Evolutionary conservation across 1,284 basidiomycete genomes (phyloP).

Genomic region (Sporisorium reilianum): DNA sequence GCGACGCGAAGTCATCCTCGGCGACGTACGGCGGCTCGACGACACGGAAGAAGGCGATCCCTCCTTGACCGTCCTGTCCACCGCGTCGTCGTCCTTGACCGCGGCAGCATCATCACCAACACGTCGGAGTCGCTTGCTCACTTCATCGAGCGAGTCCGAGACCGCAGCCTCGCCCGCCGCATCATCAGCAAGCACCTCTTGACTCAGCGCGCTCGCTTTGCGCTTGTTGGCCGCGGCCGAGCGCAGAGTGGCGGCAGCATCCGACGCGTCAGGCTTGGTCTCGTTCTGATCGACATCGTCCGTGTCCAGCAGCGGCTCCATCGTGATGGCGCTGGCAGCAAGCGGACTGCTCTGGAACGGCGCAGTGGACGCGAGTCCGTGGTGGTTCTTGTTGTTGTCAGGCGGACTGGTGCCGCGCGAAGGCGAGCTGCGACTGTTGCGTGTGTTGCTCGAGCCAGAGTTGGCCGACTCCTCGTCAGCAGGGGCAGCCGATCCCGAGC

Average conservation of each 20-base stretch:
- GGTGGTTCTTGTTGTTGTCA: constrained; percentile 38
- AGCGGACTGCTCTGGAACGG: constrained; percentile 53
- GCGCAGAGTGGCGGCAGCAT: constrained; percentile 7
- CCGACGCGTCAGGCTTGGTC: not conserved
- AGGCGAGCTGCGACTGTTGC: constrained; percentile 18
- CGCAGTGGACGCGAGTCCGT: constrained; percentile 41
- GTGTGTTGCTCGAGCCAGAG: constrained; percentile 8
- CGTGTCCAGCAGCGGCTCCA: constrained; percentile 45
- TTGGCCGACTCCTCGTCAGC: constrained; percentile 25
- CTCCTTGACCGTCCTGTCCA: constrained; percentile 23
- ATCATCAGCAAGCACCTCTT: constrained; percentile 36
- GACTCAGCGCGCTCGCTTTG: constrained; percentile 49
- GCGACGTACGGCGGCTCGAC: constrained; percentile 46
- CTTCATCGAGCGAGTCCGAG: constrained; percentile 20
- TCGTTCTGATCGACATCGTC: constrained; percentile 30
- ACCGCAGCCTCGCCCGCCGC: not conserved
- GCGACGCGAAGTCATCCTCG: constrained; percentile 38
- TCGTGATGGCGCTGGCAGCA: constrained; percentile 50
- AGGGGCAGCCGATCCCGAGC: constrained; percentile 30
- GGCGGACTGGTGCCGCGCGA: constrained; percentile 45
- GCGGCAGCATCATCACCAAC: constrained; percentile 7
- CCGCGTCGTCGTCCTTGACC: constrained; percentile 10
- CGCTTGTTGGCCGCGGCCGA: constrained; percentile 26
- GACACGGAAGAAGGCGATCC: constrained; percentile 35
- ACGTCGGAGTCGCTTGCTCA: constrained; percentile 33